phyloP scores from a whole-genome alignment of 768 basidiomycete species.

The Amanita rimosa region DNA sequence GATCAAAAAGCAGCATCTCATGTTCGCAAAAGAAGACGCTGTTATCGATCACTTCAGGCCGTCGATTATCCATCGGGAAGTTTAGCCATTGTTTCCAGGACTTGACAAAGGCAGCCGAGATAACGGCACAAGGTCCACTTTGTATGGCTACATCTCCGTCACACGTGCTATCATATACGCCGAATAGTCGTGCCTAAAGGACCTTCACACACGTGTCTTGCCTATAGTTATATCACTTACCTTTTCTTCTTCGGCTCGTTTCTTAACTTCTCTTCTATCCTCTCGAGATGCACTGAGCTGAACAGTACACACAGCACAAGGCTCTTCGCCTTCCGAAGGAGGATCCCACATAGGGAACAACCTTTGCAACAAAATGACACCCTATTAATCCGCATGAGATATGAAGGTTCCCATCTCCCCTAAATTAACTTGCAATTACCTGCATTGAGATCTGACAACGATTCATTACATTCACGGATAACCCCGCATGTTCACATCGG shows the following conservation, averaged over 20 bases:
- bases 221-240: constrained; percentile 20
- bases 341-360: constrained; percentile 63
- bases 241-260: constrained; percentile 72
- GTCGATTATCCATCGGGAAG: constrained; percentile 38
- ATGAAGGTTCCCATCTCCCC: constrained; percentile 1
- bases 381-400: constrained; percentile 27
- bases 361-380: constrained; percentile 36
- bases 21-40: constrained; percentile 59
- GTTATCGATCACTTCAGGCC: constrained; percentile 59
- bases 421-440: constrained; percentile 21
- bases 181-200: constrained; percentile 48
- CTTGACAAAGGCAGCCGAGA: constrained; percentile 51
- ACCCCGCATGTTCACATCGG: constrained; percentile 56
- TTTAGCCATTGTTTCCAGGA: constrained; percentile 63
- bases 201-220: constrained; percentile 7
- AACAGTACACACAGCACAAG: constrained; percentile 56
- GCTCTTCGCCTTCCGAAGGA: constrained; percentile 32
- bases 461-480: constrained; percentile 42
- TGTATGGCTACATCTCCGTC: constrained; percentile 35
- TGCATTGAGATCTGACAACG: constrained; percentile 53
- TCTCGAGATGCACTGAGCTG: constrained; percentile 43
- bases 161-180: constrained; percentile 47
- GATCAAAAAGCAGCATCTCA: constrained; percentile 50
- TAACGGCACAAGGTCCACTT: constrained; percentile 41
- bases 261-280: constrained; percentile 50